Base-by-base conservation (phyloP, 768 basidiomycete species). In the Pholiota molesta region DNA sequence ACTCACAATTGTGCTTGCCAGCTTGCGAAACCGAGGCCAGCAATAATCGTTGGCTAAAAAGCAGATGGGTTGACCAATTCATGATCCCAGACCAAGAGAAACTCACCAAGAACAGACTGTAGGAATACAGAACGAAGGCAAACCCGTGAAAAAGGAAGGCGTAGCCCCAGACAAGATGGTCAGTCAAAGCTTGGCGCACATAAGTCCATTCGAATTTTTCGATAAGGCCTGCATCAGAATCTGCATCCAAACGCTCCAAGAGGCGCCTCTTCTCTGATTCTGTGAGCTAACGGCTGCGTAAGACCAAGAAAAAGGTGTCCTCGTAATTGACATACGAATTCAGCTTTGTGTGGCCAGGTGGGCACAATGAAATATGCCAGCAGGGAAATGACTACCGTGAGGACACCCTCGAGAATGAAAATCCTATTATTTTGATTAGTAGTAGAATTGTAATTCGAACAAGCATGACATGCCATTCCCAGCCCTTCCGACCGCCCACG, bases 161-260 rank as follows among this genome's bases (percentile, higher is more conserved):
- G 68, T 88, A 88, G 4, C 75, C 81, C 83, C 85, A 86, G 14
- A 85, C 82, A 16, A 87, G 73, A 60, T 82, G 86, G 64, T 89
- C 85, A 51, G 73, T 78, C 62, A 86, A 75, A 7, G 86, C 85
- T 63, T 86, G 84, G 14, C 75, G 73, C 42, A 87, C 86, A 51
- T 81, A 85, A 44, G 71, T 65, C 86, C 87, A 88, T 39, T 81
- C 76, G 60, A 89, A 88, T 26, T 74, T 74, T 64, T 88, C 87
- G 19, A 79, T 66, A 37, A 78, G 75, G 1, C 75, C 83, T 2
- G 84, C 81, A 68, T 89, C 86, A 2, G 82, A 82, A 59, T 89
- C 88, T 4, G 75, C 72, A 56, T 74, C 72, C 4, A 88, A 75
- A 42, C 83, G 81, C 21, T 77, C 75, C 14, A 86, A 68, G 29